Evolutionary conservation across 306 rosid genomes (phyloP), one percentile per base, ranked within the genome.

Genomic region (Quercus ilex): DNA sequence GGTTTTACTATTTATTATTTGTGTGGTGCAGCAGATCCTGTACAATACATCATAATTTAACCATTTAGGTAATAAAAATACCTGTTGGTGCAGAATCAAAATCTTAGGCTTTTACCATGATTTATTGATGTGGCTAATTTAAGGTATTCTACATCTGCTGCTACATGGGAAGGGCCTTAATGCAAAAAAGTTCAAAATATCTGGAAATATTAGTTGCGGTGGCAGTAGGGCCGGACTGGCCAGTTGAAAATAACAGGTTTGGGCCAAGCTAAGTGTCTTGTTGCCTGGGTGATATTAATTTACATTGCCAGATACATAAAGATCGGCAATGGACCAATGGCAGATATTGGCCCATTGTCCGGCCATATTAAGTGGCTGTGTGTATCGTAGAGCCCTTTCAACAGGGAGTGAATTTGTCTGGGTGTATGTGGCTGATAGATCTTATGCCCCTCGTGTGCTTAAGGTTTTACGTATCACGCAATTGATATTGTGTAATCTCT

Each of bases 1-100:
- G 72, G 9, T 35, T 68, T 10, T 19, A 68, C 26, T 38, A 33
- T 35, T 4, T 68, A 52, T 73, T 41, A 26, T 77, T 74, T 62
- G 75, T 31, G 87, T 84, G 87, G 59, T 84, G 75, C 78, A 26
- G 82, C 73, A 41, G 75, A 31, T 74, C 31, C 53, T 72, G 73
- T 79, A 76, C 77, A 31, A 71, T 71, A 51, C 79, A 55, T 76
- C 55, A 55, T 65, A 76, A 46, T 65, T 55, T 55, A 51, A 55
- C 62, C 52, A 46, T 28, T 51, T 53, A 14, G 35, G 38, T 13
- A 63, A 76, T 56, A 46, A 57, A 55, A 76, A 10, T n/a, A 20
- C 68, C 5, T 30, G 25, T 12, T 35, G 20, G 55, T n/a, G 49
- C 55, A 18, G 46, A 57, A 23, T 60, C 17, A 14, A 68, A 23